phyloP scores from a whole-genome alignment of 768 basidiomycete genomes.

The Mycena alexandri region DNA sequence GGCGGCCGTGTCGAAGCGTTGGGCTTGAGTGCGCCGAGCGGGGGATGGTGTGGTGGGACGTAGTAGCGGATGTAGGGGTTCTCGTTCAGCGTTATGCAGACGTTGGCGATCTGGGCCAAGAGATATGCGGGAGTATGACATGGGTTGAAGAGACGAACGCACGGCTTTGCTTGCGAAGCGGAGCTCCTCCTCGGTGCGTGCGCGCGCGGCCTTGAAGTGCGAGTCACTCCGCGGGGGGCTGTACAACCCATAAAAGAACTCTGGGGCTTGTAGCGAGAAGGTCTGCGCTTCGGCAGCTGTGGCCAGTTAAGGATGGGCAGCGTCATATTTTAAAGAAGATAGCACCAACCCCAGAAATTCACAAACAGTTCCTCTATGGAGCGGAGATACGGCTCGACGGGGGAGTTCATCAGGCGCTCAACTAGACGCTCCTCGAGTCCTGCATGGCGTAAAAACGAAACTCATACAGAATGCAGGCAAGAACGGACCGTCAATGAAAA shows the following conservation, averaged over 20 bases:
- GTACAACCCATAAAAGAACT: conserved; percentile 89
- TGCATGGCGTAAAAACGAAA: conserved; percentile 45
- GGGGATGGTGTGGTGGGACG: conserved; percentile 82
- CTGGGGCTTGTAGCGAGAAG: conserved; percentile 84
- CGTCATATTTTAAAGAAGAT: background rate
- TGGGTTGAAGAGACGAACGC: conserved; percentile 38
- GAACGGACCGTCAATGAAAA: conserved; percentile 87
- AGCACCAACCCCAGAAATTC: conserved; percentile 89
- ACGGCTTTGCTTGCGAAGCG: conserved; percentile 80
- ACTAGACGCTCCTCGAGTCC: conserved; percentile 86
- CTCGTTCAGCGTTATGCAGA: conserved; percentile 92
- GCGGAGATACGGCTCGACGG: conserved; percentile 83
- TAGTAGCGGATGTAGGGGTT: conserved; percentile 96
- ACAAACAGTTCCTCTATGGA: conserved; percentile 88
- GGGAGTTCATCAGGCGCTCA: conserved; percentile 76
- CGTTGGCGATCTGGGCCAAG: conserved; percentile 77
- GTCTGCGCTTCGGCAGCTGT: conserved; percentile 88
- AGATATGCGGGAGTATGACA: conserved; percentile 5
- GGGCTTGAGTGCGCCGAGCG: conserved; percentile 87
- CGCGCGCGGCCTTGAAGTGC: conserved; percentile 74
- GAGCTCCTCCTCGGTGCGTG: conserved; percentile 90
- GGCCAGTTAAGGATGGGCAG: background rate
- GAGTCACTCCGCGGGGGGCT: conserved; percentile 83
- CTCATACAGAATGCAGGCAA: conserved; percentile 2
- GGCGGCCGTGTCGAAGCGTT: conserved; percentile 73